Evolutionary conservation across 352 stramenopile species (phyloP).

Genomic region (Phytopythium montanum): DNA sequence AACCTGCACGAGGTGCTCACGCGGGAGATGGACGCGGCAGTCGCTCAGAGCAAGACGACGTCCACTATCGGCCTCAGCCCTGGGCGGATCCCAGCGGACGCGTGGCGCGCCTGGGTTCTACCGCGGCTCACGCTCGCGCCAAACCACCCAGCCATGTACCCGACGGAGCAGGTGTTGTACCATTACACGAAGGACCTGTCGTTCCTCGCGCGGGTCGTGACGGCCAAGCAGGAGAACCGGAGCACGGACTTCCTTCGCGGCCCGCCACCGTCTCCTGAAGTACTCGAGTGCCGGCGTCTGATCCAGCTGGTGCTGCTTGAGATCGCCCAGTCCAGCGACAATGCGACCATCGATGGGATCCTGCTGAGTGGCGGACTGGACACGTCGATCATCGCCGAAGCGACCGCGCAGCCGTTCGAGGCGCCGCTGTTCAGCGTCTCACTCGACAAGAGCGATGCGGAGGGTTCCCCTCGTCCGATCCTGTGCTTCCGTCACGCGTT

Average conservation of each 20-base stretch:
- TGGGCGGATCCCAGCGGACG: slow-evolving; percentile 30
- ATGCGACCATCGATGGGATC: slow-evolving; percentile 24
- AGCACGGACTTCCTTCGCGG: slow-evolving; percentile 49
- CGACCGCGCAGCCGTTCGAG: slow-evolving; percentile 34
- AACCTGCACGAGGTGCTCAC: slow-evolving; percentile 31
- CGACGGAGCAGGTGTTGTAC: slow-evolving; percentile 58
- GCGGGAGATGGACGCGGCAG: slow-evolving; percentile 39
- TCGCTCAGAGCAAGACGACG: slow-evolving; percentile 33
- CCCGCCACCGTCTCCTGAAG: slow-evolving; percentile 15
- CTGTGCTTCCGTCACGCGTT: slow-evolving; percentile 49
- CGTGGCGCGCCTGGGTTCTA: slow-evolving; percentile 53
- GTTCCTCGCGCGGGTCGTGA: slow-evolving; percentile 33
- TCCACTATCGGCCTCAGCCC: slow-evolving; percentile 8
- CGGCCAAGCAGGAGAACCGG: slow-evolving; percentile 23
- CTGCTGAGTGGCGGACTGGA: slow-evolving; percentile 67
- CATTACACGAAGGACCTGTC: slow-evolving; percentile 68
- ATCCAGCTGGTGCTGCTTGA: slow-evolving; percentile 54
- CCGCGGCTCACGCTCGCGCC: slow-evolving; percentile 58
- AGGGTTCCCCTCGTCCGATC: slow-evolving; percentile 27
- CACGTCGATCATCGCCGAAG: slow-evolving; percentile 68
- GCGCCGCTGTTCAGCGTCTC: slow-evolving; percentile 26
- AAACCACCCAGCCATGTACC: slow-evolving; percentile 58
- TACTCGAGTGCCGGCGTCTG: slow-evolving; percentile 43
- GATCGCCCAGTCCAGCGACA: slow-evolving; percentile 16
- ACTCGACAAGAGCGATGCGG: slow-evolving; percentile 30